A percentile compares a stretch with the other conserved stretches of the same genome.
Conservation (phyloP, 805 yeast species). For the Candida sakaeoensis region DNA sequence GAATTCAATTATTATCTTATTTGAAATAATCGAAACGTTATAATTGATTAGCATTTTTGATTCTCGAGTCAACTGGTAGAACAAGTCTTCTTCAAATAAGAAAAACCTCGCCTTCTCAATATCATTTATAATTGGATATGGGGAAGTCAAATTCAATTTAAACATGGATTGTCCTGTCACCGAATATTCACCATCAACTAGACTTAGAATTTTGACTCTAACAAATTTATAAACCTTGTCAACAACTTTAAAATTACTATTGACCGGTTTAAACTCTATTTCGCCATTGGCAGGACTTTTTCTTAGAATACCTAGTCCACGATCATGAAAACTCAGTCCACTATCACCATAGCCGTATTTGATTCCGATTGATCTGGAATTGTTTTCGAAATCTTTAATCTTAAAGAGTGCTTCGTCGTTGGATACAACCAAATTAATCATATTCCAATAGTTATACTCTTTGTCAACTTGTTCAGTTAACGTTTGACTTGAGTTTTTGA, state of each 20-base stretch:
- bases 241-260: slow-evolving; percentile 24
- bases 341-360: slow-evolving; percentile 91
- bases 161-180: slow-evolving; percentile 56
- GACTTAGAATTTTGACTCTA: slow-evolving; percentile 55
- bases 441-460: slow-evolving; percentile 69
- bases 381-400: slow-evolving; percentile 42
- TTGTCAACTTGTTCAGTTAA: slow-evolving; percentile 51
- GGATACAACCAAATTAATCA: slow-evolving; percentile 41
- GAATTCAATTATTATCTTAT: slow-evolving; percentile 62
- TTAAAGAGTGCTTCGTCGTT: slow-evolving; percentile 65
- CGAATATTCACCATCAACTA: slow-evolving; percentile 50
- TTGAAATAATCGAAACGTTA: slow-evolving; percentile 62
- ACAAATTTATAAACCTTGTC: slow-evolving; percentile 46
- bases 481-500: slow-evolving; percentile 49
- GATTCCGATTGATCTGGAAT: slow-evolving; percentile 62
- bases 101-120: slow-evolving; percentile 67
- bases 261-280: slow-evolving; percentile 30
- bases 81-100: slow-evolving; percentile 86
- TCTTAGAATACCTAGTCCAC: slow-evolving; percentile 71
- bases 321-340: slow-evolving; percentile 72
- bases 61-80: slow-evolving; percentile 73
- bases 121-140: slow-evolving; percentile 39
- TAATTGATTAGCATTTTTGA: slow-evolving; percentile 65
- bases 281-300: slow-evolving; percentile 38
- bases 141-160: slow-evolving; percentile 16